Evolutionary conservation across 192 early-diverging fungal species (phyloP).

Genomic region (Phlyctochytrium planicorne): DNA sequence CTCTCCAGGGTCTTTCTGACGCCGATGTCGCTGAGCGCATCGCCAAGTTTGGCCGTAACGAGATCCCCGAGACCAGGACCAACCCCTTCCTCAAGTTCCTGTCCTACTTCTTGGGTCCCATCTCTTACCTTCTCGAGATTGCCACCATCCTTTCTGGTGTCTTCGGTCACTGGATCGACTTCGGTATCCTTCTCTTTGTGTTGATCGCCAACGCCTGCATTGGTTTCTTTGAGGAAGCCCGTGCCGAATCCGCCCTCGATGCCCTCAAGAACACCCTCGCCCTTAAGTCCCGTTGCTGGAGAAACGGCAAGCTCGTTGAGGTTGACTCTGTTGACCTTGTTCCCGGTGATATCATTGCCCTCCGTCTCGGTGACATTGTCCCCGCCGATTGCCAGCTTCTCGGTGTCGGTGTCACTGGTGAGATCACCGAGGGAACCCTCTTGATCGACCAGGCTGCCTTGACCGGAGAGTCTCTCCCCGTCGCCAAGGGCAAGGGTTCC

Average conservation of each 20-base stretch:
- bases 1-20: constrained; percentile 67
- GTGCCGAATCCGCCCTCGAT: constrained; percentile 90
- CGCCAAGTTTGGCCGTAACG: constrained; percentile 73
- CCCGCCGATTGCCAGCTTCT: constrained; percentile 89
- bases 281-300: constrained; percentile 76
- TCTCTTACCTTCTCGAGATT: constrained; percentile 88
- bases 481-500: constrained; percentile 77
- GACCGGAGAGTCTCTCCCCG: constrained; percentile 91
- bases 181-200: constrained; percentile 83
- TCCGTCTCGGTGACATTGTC: constrained; percentile 92
- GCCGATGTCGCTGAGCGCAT: constrained; percentile 72
- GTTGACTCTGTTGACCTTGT: constrained; percentile 80
- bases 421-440: constrained; percentile 74
- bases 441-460: constrained; percentile 91
- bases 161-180: constrained; percentile 81
- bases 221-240: constrained; percentile 91
- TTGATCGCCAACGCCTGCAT: constrained; percentile 87
- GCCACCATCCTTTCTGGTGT: constrained; percentile 82
- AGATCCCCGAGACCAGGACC: constrained; percentile 74
- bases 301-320: constrained; percentile 77
- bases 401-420: constrained; percentile 51
- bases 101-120: constrained; percentile 84
- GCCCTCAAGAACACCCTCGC: constrained; percentile 93
- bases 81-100: constrained; percentile 86
- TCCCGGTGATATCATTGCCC: constrained; percentile 87